phyloP scores from a whole-genome alignment of 768 basidiomycete genomes.

The Rhizopogon sp. region DNA sequence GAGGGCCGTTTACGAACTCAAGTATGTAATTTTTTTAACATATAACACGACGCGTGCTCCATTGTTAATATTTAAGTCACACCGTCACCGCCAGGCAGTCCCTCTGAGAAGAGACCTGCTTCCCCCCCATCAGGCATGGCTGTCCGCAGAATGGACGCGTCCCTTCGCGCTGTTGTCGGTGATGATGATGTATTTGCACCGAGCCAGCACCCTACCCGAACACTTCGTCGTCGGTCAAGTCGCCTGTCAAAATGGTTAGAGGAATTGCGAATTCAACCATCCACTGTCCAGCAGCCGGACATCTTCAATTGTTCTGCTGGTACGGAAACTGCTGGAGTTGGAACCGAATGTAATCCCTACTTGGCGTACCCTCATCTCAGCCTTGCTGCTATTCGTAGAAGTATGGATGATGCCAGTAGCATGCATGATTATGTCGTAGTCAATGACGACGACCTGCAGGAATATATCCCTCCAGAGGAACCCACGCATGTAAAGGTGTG shows the following conservation, averaged over 20 bases:
- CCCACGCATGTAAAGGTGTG: conserved; percentile 18
- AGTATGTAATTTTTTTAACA: conserved; percentile 15
- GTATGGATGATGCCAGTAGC: conserved; percentile 28
- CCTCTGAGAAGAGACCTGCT: conserved; percentile 6
- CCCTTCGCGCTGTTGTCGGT: conserved; percentile 6
- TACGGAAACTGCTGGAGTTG: conserved; percentile 20
- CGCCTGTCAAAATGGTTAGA: conserved; percentile 40
- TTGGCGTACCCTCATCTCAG: conserved; percentile 35
- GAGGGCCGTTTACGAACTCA: conserved; percentile 3
- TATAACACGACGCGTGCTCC: conserved; percentile 29
- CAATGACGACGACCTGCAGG: conserved; percentile 25
- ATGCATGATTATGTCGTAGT: conserved; percentile 39
- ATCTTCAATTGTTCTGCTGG: conserved; percentile 14
- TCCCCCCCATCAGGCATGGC: conserved; percentile 29
- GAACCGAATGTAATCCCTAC: conserved; percentile 33
- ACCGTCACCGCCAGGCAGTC: conserved; percentile 13
- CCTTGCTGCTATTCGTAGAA: conserved; percentile 21
- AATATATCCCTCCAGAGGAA: conserved; percentile 16
- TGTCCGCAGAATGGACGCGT: conserved; percentile 21
- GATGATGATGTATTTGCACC: conserved; percentile 9
- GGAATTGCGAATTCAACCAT: conserved; percentile 30
- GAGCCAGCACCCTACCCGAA: neutral
- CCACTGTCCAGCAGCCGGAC: conserved; percentile 9
- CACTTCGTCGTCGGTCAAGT: conserved; percentile 32
- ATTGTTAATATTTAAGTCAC: conserved; percentile 14